Base-by-base conservation (phyloP, 129 eudicot genomes). In the Chrysanthemum seticuspe region DNA sequence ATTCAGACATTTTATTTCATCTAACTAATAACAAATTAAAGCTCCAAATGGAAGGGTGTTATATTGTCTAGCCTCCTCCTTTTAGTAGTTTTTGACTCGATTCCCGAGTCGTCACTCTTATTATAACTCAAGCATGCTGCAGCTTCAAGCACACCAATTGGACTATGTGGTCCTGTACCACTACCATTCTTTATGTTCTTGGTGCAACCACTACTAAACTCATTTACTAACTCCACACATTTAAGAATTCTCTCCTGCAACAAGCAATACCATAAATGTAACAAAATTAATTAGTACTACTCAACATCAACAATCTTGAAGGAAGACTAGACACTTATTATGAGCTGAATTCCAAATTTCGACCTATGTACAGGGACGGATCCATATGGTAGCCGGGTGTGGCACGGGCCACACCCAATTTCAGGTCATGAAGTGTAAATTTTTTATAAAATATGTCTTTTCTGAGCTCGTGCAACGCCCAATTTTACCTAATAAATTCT, bases 41-140 rank as follows among this genome's bases (percentile, higher is more conserved):
- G 67, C 67, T 75, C 78, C 83, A 71, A 66, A 48, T 76, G 63
- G 14, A 69, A 76, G 29, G 84, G 74, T 68, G 75, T 71, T 70
- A 51, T 70, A 34, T 34, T 44, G 65, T 80, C 55, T 9, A 84
- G 81, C 76, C 69, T 66, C 73, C 85, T 81, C 66, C 85, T 81
- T 80, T 84, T 84, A 74, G 56, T 14, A 13, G 67, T 36, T 34
- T 29, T 68, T 49, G 84, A 81, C 47, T 57, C 86, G 62, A 81
- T 58, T 69, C 78, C 74, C 55, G 87, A 66, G 73, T 82, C 70
- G 23, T 80, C 87, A 71, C 73, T 80, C 36, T 56, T 81, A 78
- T 76, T 81, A 76, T 79, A 87, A 74, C 87, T 87, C 77, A 87
- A 75, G 60, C 87, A 84, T 66, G 88, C 81, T 16, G 87, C 21